These are phyloP conservation scores for Leucocoprinus sp. DNA, from an alignment of 768 basidiomycete species.

Conservation along the genomic window DNA sequence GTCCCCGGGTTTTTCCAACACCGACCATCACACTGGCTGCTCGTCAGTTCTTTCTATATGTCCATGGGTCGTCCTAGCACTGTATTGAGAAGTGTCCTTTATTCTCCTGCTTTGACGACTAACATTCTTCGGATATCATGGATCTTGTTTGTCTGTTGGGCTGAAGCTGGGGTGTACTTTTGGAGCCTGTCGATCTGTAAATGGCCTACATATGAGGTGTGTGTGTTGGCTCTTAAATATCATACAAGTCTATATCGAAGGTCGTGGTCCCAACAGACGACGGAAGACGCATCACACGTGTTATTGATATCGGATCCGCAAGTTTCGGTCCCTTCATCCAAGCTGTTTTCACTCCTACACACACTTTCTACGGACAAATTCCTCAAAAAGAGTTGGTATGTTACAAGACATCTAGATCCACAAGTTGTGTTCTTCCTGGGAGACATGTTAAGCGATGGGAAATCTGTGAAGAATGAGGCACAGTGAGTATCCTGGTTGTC, in stretches of 20 bases:
- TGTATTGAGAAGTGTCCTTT: slow-evolving; percentile 11
- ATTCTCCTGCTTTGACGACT: slow-evolving; percentile 25
- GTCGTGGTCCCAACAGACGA: slow-evolving; percentile 9
- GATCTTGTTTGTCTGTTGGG: slow-evolving; percentile 55
- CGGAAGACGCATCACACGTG: slow-evolving; percentile 39
- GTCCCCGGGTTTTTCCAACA: background rate
- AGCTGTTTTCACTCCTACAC: slow-evolving; percentile 29
- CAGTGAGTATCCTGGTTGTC: slow-evolving; percentile 24
- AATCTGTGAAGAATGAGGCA: slow-evolving; percentile 37
- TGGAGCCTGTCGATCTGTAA: slow-evolving; percentile 49
- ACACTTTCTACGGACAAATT: slow-evolving; percentile 47
- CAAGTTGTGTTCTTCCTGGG: slow-evolving; percentile 69
- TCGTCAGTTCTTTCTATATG: background rate
- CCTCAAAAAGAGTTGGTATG: slow-evolving; percentile 65
- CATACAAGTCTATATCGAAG: slow-evolving; percentile 6
- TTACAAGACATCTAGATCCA: slow-evolving; percentile 46
- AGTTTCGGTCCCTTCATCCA: slow-evolving; percentile 35
- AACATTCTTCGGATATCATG: slow-evolving; percentile 43
- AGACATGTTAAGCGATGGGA: slow-evolving; percentile 66
- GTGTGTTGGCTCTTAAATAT: background rate
- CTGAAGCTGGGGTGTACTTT: slow-evolving; percentile 52
- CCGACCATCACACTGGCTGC: background rate
- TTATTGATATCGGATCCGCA: slow-evolving; percentile 67
- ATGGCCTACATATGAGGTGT: slow-evolving; percentile 41
- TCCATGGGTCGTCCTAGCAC: slow-evolving; percentile 1